Base-by-base conservation (phyloP, 2,329 filamentous ascomycete genomes). In the Colletotrichum falcatum region DNA sequence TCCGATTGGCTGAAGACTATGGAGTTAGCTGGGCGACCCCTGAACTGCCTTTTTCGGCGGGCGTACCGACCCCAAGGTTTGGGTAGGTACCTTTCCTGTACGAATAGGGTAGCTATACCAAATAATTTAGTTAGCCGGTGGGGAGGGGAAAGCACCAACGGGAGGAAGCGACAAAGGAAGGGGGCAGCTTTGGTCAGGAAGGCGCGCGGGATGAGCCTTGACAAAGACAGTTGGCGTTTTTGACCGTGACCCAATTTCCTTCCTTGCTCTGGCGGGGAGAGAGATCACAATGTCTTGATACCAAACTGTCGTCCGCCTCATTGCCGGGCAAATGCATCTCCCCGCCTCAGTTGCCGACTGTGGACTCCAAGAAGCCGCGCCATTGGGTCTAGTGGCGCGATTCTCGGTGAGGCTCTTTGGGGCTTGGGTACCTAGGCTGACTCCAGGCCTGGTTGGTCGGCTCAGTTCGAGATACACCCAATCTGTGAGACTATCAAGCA, bases 231-330 rank as follows among this genome's bases (percentile, higher is more conserved):
- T 46, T 5, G n/a, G 8, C 62, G 46, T 35, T 35, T 28, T 20
- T 11, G 5, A 44, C 42, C 7, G 39, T 16, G 11, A 35, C 56
- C 37, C 16, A 20, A 37, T 28, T 49, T 66, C 39, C 20, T 66
- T 56, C 28, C 35, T 67, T 60, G 54, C n/a, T 61, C 51, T 42
- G 59, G 37, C 33, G 51, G 30, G n/a, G n/a, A 56, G 59, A 56
- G 59, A 63, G 30, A 26, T 30, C 23, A 26, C 30, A 51, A 44
- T 67, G 5, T 44, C 62, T 30, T 20, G 18, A 42, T 56, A 5
- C 9, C 35, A 8, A 35, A 6, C 20, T 49, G 23, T 28, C 30
- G 51, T 28, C 48, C 30, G 42, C 16, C 8, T 62, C 37, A 48
- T 62, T 37, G 28, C 20, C 42, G 55, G 49, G 35, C 28, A n/a